Conservation (phyloP, 2,329 filamentous ascomycete species). For the Annulohypoxylon truncatum region DNA sequence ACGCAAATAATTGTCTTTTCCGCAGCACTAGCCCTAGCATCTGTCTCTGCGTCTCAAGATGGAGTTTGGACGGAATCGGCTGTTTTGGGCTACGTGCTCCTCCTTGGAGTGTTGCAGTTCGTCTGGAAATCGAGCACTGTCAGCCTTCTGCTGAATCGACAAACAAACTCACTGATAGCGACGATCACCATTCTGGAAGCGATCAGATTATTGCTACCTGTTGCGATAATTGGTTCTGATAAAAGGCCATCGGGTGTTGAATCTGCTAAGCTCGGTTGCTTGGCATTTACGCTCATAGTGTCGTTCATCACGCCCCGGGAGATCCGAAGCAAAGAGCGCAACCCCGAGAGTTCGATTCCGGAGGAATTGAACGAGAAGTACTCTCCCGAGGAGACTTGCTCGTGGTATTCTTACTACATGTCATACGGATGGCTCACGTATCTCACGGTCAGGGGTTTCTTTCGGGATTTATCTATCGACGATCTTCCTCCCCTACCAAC, state of each 20-base stretch:
- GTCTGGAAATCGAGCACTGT: conserved; percentile 25
- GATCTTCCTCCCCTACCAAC: conserved; percentile 50
- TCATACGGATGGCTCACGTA: conserved; percentile 52
- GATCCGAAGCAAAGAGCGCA: conserved; percentile 20
- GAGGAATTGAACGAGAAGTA: conserved; percentile 5
- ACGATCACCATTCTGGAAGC: conserved; percentile 39
- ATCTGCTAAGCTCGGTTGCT: conserved; percentile 28
- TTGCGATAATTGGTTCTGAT: conserved; percentile 43
- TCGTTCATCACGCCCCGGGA: conserved; percentile 31
- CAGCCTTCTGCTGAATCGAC: conserved; percentile 38
- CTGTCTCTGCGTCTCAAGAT: conserved; percentile 25
- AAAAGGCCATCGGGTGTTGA: conserved; percentile 37
- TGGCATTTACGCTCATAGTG: conserved; percentile 19
- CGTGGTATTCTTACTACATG: conserved; percentile 49
- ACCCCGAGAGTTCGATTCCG: conserved; percentile 35
- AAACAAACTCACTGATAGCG: conserved; percentile 44
- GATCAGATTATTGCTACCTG: conserved; percentile 42
- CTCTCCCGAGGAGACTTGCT: conserved; percentile 50
- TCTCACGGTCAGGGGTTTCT: conserved; percentile 47
- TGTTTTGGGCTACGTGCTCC: conserved; percentile 43
- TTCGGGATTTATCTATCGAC: conserved; percentile 47
- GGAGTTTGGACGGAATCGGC: conserved; percentile 41
- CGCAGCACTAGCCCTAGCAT: conserved; percentile 15
- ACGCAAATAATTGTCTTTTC: conserved; percentile 17
- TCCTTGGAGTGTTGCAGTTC: conserved; percentile 41